phyloP scores from a whole-genome alignment of 768 basidiomycete species.

The Pleurotus cornucopiae region DNA sequence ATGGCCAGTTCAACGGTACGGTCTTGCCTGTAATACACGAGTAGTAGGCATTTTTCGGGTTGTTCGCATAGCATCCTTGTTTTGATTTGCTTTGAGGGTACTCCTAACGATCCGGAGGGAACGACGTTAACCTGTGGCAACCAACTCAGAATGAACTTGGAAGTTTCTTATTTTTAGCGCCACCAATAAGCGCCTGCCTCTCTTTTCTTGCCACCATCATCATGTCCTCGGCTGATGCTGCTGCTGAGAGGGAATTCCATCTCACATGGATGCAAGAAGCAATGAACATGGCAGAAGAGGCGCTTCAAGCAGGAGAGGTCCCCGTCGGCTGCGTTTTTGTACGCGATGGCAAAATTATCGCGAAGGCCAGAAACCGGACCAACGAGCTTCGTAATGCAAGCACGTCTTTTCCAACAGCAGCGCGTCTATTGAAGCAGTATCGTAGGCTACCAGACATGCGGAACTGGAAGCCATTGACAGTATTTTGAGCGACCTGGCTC shows the following conservation, averaged over 20 bases:
- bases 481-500: constrained; percentile 60
- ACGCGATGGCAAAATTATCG: constrained; percentile 70
- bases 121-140: no score
- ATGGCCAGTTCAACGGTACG: neutral
- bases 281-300: constrained; percentile 86
- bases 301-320: constrained; percentile 80
- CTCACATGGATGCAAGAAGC: constrained; percentile 80
- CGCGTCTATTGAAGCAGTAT: constrained; percentile 5
- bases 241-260: constrained; percentile 21
- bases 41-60: no score
- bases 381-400: constrained; percentile 90
- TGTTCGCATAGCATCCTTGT: no score
- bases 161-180: no score
- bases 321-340: constrained; percentile 98
- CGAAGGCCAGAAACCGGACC: constrained; percentile 86
- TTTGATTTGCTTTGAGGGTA: no score
- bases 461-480: constrained; percentile 95
- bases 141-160: no score
- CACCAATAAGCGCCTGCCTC: no score
- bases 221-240: neutral
- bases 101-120: no score
- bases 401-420: constrained; percentile 3
- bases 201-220: neutral
- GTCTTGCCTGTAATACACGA: no score
- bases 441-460: constrained; percentile 91